Conservation (phyloP, 75 land plant species). For the Picea sitchensis region DNA sequence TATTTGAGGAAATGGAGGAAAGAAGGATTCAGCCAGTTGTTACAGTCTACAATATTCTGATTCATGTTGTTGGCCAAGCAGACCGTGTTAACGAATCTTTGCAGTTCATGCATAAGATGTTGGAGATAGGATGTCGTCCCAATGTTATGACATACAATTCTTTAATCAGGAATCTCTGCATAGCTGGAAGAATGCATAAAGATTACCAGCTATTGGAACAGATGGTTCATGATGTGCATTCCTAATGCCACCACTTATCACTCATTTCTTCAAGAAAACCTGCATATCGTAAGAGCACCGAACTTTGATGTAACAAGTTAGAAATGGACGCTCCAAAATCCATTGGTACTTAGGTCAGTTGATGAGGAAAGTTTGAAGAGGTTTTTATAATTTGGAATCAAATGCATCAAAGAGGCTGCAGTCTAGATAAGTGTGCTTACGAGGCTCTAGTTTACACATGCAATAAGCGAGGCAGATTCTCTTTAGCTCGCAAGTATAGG, state of each 20-base stretch:
- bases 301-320: constrained; percentile 45
- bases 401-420: constrained; percentile 43
- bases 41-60: constrained; percentile 14
- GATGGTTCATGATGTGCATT: constrained; percentile 45
- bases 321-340: constrained; percentile 36
- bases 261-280: constrained; percentile 34
- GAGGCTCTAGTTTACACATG: constrained; percentile 43
- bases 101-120: constrained; percentile 41
- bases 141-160: constrained; percentile 62
- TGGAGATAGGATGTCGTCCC: constrained; percentile 48
- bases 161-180: constrained; percentile 42
- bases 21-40: constrained; percentile 34
- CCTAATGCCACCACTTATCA: constrained; percentile 62
- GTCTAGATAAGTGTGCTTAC: constrained; percentile 44
- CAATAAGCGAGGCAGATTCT: constrained; percentile 24
- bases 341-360: constrained; percentile 63
- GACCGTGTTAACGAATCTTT: constrained; percentile 34
- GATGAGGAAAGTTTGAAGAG: constrained; percentile 43
- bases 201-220: constrained; percentile 29
- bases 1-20: constrained; percentile 51
- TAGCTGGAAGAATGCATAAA: constrained; percentile 38
- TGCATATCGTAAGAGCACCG: constrained; percentile 34
- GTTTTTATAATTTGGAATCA: constrained; percentile 42
- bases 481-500: constrained; percentile 35
- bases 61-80: constrained; percentile 35